These are phyloP conservation scores for Cladosporium colombiae DNA, from an alignment of 2,329 filamentous ascomycete genomes.

Conservation along the genomic window DNA sequence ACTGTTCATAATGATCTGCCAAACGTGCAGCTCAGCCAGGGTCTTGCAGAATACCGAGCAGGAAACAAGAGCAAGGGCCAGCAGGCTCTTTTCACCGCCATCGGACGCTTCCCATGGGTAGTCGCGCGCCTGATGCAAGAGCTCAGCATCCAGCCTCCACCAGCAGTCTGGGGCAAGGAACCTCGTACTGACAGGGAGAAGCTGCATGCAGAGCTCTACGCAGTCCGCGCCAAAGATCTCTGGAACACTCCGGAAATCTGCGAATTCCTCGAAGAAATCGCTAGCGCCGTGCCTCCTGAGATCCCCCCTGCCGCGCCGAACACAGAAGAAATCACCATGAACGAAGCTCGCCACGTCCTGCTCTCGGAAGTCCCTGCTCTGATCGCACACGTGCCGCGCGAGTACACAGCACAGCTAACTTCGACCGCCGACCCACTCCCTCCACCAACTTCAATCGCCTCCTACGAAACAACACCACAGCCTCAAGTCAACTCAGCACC, in stretches of 20 bases:
- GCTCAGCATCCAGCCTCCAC: constrained; percentile 74
- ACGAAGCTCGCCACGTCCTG: constrained; percentile 74
- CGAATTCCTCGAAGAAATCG: constrained; percentile 68
- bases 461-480: constrained; percentile 27
- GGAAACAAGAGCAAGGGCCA: constrained; percentile 67
- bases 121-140: constrained; percentile 78
- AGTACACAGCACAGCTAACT: constrained; percentile 63
- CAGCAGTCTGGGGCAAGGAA: constrained; percentile 77
- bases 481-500: constrained; percentile 5
- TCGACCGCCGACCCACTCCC: constrained; percentile 83
- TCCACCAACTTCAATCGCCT: constrained; percentile 53
- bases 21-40: constrained; percentile 74
- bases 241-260: constrained; percentile 80
- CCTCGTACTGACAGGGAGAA: constrained; percentile 65
- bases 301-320: constrained; percentile 45
- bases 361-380: constrained; percentile 73
- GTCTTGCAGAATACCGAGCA: constrained; percentile 73
- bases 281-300: constrained; percentile 52
- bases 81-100: constrained; percentile 64
- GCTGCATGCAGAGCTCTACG: constrained; percentile 74
- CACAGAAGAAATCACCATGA: constrained; percentile 46
- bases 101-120: constrained; percentile 79
- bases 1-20: constrained; percentile 57
- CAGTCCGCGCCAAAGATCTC: constrained; percentile 73
- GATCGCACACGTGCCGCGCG: constrained; percentile 67